Base-by-base conservation (phyloP, 441 rosid genomes). In the Theobroma grandiflorum region DNA sequence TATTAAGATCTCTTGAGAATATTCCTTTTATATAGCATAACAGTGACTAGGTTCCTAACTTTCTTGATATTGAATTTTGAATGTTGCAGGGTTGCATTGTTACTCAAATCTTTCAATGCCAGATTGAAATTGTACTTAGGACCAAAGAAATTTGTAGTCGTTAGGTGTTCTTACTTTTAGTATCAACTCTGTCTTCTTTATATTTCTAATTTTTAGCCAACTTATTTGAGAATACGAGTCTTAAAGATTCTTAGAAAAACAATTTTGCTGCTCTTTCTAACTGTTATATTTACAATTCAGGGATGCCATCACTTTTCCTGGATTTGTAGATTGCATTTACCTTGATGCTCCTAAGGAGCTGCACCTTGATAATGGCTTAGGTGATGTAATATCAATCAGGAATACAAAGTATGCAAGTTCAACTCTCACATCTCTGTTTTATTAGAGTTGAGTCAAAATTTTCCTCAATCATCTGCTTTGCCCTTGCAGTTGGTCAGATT, bases 301-400 rank as follows among this genome's bases (percentile, higher is more conserved):
- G 94, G 98, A 91, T 72, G 86, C 57, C 79, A 87, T 95, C 85
- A 88, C 87, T 26, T 93, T 91, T 83, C 98, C 98, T 79, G 98
- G 98, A 71, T 96, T 96, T 86, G 95, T 96, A 42, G 99, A 96
- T 80, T 91, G 98, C 81, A 74, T 95, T 77, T 96, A 94, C 76
- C 96, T 93, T 71, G 87, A 90, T 82, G 93, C 98, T 50, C 87
- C 97, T 15, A 78, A 64, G 15, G 92, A 86, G 78, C 49, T 96
- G 85, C 88, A 78, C 22, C 93, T 96, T 42, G 92, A 92, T 82
- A 96, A 94, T 87, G 99, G 98, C 73, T 86, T 95, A 90, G 98
- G 98, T 76, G 91, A 91, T 80, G 79, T 75, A 57, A 88, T 95
- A 85, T 79, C 92, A 59, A 88, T 96, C 83, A 78, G 79, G 79